A percentile compares a stretch with the other conserved stretches of the same genome.
These are phyloP conservation scores for Didymellaceae sp. DNA, from an alignment of 2,329 filamentous ascomycete genomes.

Conservation along the genomic window DNA sequence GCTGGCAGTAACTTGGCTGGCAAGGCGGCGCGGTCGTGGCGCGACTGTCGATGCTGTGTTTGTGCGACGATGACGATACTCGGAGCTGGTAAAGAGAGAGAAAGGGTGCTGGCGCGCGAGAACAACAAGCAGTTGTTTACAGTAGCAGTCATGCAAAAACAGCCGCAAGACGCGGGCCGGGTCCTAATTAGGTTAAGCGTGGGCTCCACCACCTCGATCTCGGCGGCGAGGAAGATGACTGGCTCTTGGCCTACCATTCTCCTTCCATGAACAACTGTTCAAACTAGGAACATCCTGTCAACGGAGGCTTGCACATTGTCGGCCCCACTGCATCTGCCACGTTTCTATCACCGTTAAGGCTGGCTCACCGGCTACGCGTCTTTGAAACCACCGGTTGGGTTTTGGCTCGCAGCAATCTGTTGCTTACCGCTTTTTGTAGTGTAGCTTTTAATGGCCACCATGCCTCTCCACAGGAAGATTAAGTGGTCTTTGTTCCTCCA, in stretches of 20 bases:
- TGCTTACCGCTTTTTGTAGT: neutral
- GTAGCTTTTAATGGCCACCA: too few relatives aligned
- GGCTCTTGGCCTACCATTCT: neutral
- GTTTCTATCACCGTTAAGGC: slow-evolving; percentile 9
- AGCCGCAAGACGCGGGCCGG: neutral
- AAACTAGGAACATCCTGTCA: neutral
- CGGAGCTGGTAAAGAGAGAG: slow-evolving; percentile 19
- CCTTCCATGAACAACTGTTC: neutral
- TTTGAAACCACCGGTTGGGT: neutral
- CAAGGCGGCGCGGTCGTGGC: slow-evolving; percentile 9
- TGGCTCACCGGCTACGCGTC: neutral
- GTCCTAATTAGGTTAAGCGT: neutral
- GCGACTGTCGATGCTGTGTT: slow-evolving; percentile 11
- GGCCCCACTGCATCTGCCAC: slow-evolving; percentile 12
- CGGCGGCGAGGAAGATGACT: neutral
- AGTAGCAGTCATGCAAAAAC: slow-evolving; percentile 33
- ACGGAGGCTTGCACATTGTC: neutral
- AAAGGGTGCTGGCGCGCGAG: slow-evolving; percentile 22
- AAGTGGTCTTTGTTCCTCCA: too few relatives aligned
- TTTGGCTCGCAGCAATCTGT: too few relatives aligned
- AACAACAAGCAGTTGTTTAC: slow-evolving; percentile 37
- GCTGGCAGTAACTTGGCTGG: slow-evolving; percentile 8
- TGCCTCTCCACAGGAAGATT: too few relatives aligned
- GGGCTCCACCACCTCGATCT: neutral
- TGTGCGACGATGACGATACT: slow-evolving; percentile 12